phyloP scores from a whole-genome alignment of 1,284 basidiomycete species.

The Lentinula novae-zelandiae region DNA sequence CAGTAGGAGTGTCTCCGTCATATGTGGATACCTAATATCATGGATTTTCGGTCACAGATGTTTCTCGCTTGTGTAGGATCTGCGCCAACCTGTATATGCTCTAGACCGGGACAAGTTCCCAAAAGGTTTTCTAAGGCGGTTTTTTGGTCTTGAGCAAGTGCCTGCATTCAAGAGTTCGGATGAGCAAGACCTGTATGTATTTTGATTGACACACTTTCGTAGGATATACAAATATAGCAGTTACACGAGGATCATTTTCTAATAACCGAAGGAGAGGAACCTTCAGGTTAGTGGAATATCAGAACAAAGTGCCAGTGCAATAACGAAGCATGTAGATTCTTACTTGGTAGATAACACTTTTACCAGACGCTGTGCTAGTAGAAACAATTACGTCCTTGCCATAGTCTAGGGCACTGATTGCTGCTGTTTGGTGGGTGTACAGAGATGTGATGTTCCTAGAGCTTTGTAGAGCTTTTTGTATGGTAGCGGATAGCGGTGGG shows the following conservation, averaged over 20 bases:
- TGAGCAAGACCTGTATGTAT: not conserved
- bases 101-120: conserved; percentile 56
- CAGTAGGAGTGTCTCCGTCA: conserved; percentile 84
- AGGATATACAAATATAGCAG: conserved; percentile 86
- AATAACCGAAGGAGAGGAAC: conserved; percentile 72
- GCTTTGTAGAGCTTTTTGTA: conserved; percentile 56
- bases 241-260: conserved; percentile 58
- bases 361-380: conserved; percentile 89
- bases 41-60: not conserved
- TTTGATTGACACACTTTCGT: conserved; percentile 58
- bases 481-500: conserved; percentile 52
- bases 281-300: conserved; percentile 29
- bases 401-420: conserved; percentile 64
- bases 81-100: conserved; percentile 50
- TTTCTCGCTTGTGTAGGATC: not conserved
- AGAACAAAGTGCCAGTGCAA: not conserved
- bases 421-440: conserved; percentile 78
- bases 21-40: conserved; percentile 67
- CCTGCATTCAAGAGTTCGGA: conserved; percentile 38
- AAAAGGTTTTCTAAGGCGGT: conserved; percentile 67
- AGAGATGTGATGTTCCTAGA: conserved; percentile 65
- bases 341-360: conserved; percentile 88
- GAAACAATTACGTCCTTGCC: conserved; percentile 83
- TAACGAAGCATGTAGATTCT: not conserved
- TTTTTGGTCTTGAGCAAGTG: conserved; percentile 87